Evolutionary conservation across 768 basidiomycete species (phyloP), one percentile per base, ranked within the genome.

Genomic region (Coprinopsis sp.): DNA sequence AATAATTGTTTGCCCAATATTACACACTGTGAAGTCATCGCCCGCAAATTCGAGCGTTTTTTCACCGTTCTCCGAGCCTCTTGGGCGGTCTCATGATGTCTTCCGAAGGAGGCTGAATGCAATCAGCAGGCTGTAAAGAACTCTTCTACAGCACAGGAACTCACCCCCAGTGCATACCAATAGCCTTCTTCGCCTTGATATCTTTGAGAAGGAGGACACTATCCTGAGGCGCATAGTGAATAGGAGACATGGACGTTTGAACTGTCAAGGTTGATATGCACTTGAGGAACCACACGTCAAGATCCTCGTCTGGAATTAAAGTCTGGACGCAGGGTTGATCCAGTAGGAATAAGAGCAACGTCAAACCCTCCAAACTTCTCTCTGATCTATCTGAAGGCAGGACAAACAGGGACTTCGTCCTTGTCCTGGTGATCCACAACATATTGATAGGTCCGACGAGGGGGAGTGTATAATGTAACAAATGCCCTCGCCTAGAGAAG

Each of bases 81-180:
- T 64, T 67, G 0, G 81, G 82, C 27, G 84, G 83, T 55, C 86
- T 83, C 22, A 72, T 59, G 27, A 83, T 68, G n/a, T 76, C 70
- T 47, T 82, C 79, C 0, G n/a, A n/a, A n/a, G n/a, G 61, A 53
- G 1, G 79, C 79, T 29, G 81, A 58, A 0, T 71, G 60, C 76
- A 77, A 82, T 0, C 78, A 76, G 12, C 76, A 78, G 47, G 38
- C 39, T 4, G 2, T 43, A 16, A 51, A 16, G 16, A 33, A 37
- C 25, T 24, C 30, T 21, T 33, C 34, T 16, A 13, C 30, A 19
- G 19, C 31, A 11, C 10, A n/a, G n/a, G n/a, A n/a, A n/a, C 70
- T 28, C 54, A 79, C 77, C 78, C 82, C 82, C 82, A 86, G 59
- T 84, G 84, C 74, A 86, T 85, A 0, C 76, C 84, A 6, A 87